Evolutionary conservation across 129 eudicot genomes (phyloP).

Genomic region (Flaveria bidentis): DNA sequence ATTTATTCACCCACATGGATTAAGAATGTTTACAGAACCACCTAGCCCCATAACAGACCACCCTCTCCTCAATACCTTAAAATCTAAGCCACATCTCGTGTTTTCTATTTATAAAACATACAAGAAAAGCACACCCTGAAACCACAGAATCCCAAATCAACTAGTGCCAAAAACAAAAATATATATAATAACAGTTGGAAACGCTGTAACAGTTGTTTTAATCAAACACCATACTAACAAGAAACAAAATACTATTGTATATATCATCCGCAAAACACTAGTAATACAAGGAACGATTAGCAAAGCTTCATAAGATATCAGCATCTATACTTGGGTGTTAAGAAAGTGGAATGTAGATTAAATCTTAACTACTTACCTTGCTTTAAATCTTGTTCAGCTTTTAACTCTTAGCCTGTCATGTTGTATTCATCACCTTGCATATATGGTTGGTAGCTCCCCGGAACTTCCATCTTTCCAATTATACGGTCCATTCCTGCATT

Average conservation of each 20-base stretch:
- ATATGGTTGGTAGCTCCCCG: slow-evolving; percentile 66
- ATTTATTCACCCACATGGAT: background rate
- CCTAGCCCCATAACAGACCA: background rate
- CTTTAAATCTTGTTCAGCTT: background rate
- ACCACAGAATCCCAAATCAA: background rate
- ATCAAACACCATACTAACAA: slow-evolving; percentile 14
- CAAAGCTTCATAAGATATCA: slow-evolving; percentile 20
- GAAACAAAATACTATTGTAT: slow-evolving; percentile 21
- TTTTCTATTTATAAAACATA: no score
- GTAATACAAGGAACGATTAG: slow-evolving; percentile 25
- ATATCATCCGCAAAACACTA: slow-evolving; percentile 27
- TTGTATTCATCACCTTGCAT: slow-evolving; percentile 71
- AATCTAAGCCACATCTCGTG: background rate
- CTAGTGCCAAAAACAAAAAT: background rate
- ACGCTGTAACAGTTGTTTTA: background rate
- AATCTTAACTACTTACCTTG: background rate
- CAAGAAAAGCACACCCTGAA: no score
- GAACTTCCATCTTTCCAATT: slow-evolving; percentile 80
- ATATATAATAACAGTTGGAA: background rate
- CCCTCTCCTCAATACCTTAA: no score
- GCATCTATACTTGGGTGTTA: slow-evolving; percentile 32
- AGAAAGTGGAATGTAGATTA: slow-evolving; percentile 24
- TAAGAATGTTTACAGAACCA: background rate
- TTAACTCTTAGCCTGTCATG: slow-evolving; percentile 58
- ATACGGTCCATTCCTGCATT: slow-evolving; percentile 84